These are phyloP conservation scores for Exidia glandulosa DNA, from an alignment of 768 basidiomycete species.

Conservation along the genomic window DNA sequence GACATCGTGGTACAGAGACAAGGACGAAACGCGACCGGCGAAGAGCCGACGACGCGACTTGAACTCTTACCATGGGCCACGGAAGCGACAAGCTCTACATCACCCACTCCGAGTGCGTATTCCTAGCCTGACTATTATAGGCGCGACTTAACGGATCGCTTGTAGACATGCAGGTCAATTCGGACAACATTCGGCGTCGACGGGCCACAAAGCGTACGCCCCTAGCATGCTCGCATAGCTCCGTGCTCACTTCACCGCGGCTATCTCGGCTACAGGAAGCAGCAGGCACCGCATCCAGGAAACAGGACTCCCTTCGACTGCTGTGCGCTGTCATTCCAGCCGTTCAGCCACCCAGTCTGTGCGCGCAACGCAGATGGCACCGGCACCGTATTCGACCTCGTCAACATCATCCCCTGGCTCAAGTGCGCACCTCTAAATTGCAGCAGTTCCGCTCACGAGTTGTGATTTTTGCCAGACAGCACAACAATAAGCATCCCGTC, in stretches of 20 bases:
- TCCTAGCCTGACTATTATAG: not conserved
- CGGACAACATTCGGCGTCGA: constrained; percentile 66
- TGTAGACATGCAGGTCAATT: constrained; percentile 53
- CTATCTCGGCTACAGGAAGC: constrained; percentile 40
- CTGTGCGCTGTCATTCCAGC: constrained; percentile 84
- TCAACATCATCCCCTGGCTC: constrained; percentile 91
- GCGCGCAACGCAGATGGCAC: constrained; percentile 74
- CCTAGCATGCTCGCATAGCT: constrained; percentile 3
- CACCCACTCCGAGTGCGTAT: constrained; percentile 56
- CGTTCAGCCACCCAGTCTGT: constrained; percentile 81
- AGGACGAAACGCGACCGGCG: too few species aligned
- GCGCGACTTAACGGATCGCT: not conserved
- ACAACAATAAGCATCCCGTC: constrained; percentile 68
- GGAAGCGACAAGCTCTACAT: constrained; percentile 76
- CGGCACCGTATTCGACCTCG: constrained; percentile 74
- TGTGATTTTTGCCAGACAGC: constrained; percentile 39
- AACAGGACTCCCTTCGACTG: constrained; percentile 77
- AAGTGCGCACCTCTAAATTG: constrained; percentile 65
- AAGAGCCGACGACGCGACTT: too few species aligned
- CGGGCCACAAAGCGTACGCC: constrained; percentile 57
- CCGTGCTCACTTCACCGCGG: constrained; percentile 9
- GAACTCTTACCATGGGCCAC: constrained; percentile 44
- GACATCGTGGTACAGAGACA: too few species aligned
- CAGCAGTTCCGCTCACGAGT: not conserved
- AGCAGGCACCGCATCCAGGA: constrained; percentile 48